These are phyloP conservation scores for Macadamia integrifolia DNA, from an alignment of 164 flowering plant species.

Conservation along the genomic window DNA sequence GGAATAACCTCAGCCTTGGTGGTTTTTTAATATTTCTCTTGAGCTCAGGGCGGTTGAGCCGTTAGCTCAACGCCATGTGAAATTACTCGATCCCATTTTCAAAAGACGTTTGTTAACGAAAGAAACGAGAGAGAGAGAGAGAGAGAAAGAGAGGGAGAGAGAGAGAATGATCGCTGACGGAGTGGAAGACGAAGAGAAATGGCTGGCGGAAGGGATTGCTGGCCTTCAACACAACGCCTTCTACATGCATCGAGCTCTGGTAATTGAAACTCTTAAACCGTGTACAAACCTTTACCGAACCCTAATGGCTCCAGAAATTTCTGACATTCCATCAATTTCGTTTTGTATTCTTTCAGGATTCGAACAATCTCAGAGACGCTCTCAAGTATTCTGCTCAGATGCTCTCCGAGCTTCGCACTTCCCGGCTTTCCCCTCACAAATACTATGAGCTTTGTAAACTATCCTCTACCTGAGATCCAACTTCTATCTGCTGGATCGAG, in stretches of 20 bases:
- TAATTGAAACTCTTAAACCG: constrained; percentile 13
- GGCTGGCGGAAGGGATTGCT: constrained; percentile 96
- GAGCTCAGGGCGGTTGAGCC: too few species aligned
- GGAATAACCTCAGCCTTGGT: too few species aligned
- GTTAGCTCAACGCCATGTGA: too few species aligned
- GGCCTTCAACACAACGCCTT: constrained; percentile 94
- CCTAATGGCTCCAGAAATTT: not conserved
- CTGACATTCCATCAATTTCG: not conserved
- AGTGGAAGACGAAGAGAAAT: constrained; percentile 91
- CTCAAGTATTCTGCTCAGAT: constrained; percentile 95
- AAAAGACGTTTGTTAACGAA: not conserved
- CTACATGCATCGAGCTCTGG: constrained; percentile 95
- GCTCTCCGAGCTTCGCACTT: constrained; percentile 94
- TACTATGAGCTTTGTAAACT: constrained; percentile 84
- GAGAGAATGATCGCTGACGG: constrained; percentile 52
- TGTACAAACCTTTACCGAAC: not conserved
- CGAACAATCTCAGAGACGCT: constrained; percentile 89
- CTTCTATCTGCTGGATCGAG: not conserved
- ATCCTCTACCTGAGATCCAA: not conserved
- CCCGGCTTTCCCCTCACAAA: constrained; percentile 93
- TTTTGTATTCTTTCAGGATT: constrained; percentile 44
- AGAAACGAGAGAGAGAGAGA: not conserved
- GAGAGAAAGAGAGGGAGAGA: not conserved
- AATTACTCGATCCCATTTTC: too few species aligned
- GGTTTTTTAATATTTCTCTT: too few species aligned